These are phyloP conservation scores for Colletotrichum orbiculare DNA, from an alignment of 2,329 filamentous ascomycete species.

Conservation along the genomic window DNA sequence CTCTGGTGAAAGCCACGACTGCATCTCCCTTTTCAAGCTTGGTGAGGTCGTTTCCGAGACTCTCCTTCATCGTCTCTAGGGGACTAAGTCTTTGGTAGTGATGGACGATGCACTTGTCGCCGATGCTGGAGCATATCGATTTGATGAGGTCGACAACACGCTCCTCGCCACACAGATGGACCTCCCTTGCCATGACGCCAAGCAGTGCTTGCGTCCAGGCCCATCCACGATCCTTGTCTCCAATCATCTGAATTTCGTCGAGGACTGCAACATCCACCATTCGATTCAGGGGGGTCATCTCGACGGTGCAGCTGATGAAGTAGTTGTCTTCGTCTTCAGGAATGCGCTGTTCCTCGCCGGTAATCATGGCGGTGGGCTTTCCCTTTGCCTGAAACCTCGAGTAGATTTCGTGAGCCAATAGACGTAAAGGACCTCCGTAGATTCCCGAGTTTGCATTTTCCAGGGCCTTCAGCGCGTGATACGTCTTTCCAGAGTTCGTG, in stretches of 20 bases:
- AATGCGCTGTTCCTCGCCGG: conserved; percentile 87
- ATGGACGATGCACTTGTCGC: conserved; percentile 85
- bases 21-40: conserved; percentile 89
- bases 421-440: conserved; percentile 88
- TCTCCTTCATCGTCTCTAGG: conserved; percentile 72
- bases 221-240: conserved; percentile 82
- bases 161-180: conserved; percentile 94
- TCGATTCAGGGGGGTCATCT: conserved; percentile 75
- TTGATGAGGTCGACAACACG: conserved; percentile 83
- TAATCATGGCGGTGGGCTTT: conserved; percentile 81
- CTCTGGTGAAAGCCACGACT: conserved; percentile 85
- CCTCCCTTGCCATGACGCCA: conserved; percentile 85
- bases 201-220: conserved; percentile 94
- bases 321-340: conserved; percentile 66
- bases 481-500: conserved; percentile 98
- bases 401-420: conserved; percentile 96
- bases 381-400: conserved; percentile 84
- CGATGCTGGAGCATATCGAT: conserved; percentile 79
- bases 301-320: conserved; percentile 90
- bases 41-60: conserved; percentile 71
- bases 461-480: conserved; percentile 87
- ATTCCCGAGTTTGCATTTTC: conserved; percentile 81
- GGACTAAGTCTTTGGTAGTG: conserved; percentile 86
- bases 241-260: conserved; percentile 99
- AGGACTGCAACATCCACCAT: conserved; percentile 90